These are phyloP conservation scores for Blastocystis sp. DNA, from an alignment of 352 stramenopile genomes.

Conservation along the genomic window DNA sequence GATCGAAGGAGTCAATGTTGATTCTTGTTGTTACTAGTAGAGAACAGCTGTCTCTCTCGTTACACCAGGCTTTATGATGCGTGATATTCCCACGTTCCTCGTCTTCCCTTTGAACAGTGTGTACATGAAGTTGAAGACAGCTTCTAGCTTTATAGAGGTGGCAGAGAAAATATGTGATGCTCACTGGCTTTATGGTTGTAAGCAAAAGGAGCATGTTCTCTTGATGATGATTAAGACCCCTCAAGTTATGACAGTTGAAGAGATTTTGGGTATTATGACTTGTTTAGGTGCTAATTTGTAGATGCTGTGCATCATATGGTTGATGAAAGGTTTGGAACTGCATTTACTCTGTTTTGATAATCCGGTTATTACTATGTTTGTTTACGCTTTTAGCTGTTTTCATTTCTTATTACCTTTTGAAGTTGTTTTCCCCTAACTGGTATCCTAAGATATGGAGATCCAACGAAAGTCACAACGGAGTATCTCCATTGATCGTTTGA, in stretches of 20 bases:
- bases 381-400: neutral
- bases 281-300: neutral
- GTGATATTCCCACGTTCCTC: neutral
- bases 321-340: neutral
- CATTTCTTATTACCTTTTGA: neutral
- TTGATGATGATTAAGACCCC: constrained; percentile 25
- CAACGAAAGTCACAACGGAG: neutral
- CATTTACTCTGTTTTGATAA: constrained; percentile 30
- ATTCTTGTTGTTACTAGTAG: neutral
- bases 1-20: neutral
- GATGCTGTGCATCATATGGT: constrained; percentile 34
- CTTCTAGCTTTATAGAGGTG: constrained; percentile 62
- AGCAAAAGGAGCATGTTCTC: constrained; percentile 55
- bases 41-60: neutral
- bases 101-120: constrained; percentile 29
- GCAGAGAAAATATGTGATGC: constrained; percentile 66
- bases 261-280: constrained; percentile 5
- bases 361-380: neutral
- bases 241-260: neutral
- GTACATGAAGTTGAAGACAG: constrained; percentile 46
- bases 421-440: neutral
- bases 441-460: neutral
- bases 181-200: constrained; percentile 69
- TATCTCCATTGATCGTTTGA: constrained; percentile 8
- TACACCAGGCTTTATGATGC: constrained; percentile 12